These are phyloP conservation scores for Mariannaea sp. DNA, from an alignment of 2,329 filamentous ascomycete species.

Conservation along the genomic window DNA sequence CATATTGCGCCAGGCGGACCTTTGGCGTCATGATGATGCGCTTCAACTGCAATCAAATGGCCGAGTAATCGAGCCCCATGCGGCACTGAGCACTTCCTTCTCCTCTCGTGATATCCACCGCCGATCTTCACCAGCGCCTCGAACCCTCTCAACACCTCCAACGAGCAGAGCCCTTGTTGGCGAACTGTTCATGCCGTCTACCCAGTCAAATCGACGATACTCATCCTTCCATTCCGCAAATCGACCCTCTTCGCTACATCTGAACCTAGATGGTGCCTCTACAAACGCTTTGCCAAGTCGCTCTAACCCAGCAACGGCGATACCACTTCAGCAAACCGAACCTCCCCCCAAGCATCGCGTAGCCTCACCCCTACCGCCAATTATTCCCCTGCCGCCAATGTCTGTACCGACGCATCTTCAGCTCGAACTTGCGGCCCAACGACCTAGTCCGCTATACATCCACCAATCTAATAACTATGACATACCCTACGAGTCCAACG, in stretches of 20 bases:
- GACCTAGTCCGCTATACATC: slow-evolving; percentile 69
- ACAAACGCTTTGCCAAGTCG: slow-evolving; percentile 29
- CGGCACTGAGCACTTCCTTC: slow-evolving; percentile 3
- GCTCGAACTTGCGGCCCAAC: slow-evolving; percentile 65
- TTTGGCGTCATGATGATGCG: slow-evolving; percentile 18
- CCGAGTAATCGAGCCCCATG: slow-evolving; percentile 32
- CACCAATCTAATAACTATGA: slow-evolving; percentile 62
- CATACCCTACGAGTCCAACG: slow-evolving; percentile 86
- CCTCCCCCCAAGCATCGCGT: slow-evolving; percentile 38
- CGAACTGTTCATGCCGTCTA: slow-evolving; percentile 32
- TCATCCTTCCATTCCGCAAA: slow-evolving; percentile 55
- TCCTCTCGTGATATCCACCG: slow-evolving; percentile 31
- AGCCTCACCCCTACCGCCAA: slow-evolving; percentile 56
- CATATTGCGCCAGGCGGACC: slow-evolving; percentile 37
- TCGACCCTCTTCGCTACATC: slow-evolving; percentile 51
- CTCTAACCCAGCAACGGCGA: slow-evolving; percentile 34
- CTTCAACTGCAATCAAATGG: slow-evolving; percentile 33
- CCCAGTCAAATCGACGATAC: slow-evolving; percentile 51
- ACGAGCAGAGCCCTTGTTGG: slow-evolving; percentile 47
- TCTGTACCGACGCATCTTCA: slow-evolving; percentile 69
- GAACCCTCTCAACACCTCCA: slow-evolving; percentile 60
- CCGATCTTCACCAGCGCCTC: slow-evolving; percentile 43
- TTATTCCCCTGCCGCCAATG: slow-evolving; percentile 68
- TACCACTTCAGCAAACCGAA: slow-evolving; percentile 32
- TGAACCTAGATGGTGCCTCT: slow-evolving; percentile 43